Conservation (phyloP, 768 basidiomycete species). For the Suillus lakei region DNA sequence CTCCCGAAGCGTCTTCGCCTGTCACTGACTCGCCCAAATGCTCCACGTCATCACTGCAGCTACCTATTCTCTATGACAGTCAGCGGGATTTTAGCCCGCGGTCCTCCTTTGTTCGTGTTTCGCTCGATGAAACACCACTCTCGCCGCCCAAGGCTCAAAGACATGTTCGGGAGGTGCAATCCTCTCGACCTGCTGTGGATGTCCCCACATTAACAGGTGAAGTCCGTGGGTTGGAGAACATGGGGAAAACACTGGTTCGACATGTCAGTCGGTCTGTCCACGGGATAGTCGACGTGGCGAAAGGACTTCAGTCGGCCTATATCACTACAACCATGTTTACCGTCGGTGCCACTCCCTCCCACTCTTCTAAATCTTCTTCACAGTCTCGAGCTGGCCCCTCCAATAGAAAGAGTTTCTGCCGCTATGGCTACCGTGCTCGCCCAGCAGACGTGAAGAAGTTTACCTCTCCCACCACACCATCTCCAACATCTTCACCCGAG, state of each 20-base stretch:
- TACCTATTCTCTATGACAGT: slow-evolving; percentile 32
- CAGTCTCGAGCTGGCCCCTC: slow-evolving; percentile 18
- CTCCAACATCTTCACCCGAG: slow-evolving; percentile 19
- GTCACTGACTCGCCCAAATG: slow-evolving; percentile 35
- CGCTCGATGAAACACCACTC: slow-evolving; percentile 45
- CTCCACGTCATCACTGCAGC: slow-evolving; percentile 24
- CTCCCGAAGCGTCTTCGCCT: slow-evolving; percentile 37
- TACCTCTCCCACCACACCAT: slow-evolving; percentile 26
- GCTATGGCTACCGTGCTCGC: slow-evolving; percentile 49
- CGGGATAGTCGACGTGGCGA: slow-evolving; percentile 55
- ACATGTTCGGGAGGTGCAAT: neutral
- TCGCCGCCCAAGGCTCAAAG: slow-evolving; percentile 13
- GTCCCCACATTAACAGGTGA: neutral
- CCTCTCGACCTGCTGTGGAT: neutral
- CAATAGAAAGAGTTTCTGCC: slow-evolving; percentile 25
- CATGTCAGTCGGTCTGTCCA: slow-evolving; percentile 43
- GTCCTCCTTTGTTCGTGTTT: slow-evolving; percentile 38
- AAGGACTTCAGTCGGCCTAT: slow-evolving; percentile 62
- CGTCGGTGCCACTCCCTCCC: slow-evolving; percentile 33
- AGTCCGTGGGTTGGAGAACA: slow-evolving; percentile 5
- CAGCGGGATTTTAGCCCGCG: slow-evolving; percentile 43
- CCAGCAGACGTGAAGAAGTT: slow-evolving; percentile 49
- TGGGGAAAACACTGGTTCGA: slow-evolving; percentile 20
- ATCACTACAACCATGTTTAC: slow-evolving; percentile 57
- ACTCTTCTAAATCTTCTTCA: slow-evolving; percentile 21